These are phyloP conservation scores for Tuber indicum DNA, from an alignment of 495 filamentous ascomycete species.

Conservation along the genomic window DNA sequence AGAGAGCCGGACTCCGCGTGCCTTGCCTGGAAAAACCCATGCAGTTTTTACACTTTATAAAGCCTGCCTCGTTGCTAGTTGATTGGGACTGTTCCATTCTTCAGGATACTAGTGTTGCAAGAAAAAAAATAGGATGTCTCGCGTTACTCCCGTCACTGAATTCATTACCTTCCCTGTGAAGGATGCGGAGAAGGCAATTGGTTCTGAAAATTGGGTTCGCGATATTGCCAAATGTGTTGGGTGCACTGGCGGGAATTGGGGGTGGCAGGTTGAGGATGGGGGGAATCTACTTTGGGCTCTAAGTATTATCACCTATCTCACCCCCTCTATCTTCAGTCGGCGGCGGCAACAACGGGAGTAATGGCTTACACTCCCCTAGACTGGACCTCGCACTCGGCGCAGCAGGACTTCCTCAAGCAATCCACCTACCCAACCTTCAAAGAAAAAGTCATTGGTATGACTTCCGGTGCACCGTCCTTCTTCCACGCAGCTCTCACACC, in stretches of 20 bases:
- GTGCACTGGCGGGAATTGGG: slow-evolving; percentile 12
- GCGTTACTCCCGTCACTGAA: slow-evolving; percentile 17
- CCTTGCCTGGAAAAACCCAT: not conserved
- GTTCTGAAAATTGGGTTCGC: slow-evolving; percentile 16
- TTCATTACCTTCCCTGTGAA: slow-evolving; percentile 19
- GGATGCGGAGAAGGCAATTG: slow-evolving; percentile 14
- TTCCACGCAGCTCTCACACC: slow-evolving; percentile 24
- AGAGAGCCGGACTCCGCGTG: not conserved
- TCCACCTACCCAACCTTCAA: slow-evolving; percentile 1
- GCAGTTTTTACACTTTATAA: not conserved
- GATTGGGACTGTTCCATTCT: not conserved
- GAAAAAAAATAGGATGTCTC: not conserved
- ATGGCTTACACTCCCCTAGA: not conserved
- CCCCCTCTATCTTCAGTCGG: not conserved
- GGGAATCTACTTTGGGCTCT: slow-evolving; percentile 25
- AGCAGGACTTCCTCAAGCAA: not conserved
- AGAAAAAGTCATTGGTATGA: not conserved
- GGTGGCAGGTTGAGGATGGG: slow-evolving; percentile 29
- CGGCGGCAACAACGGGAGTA: not conserved
- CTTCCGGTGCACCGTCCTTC: not conserved
- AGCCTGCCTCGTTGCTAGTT: not conserved
- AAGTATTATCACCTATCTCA: slow-evolving; percentile 8
- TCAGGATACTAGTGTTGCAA: not conserved
- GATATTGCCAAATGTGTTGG: slow-evolving; percentile 2
- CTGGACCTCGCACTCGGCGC: not conserved